phyloP scores from a whole-genome alignment of 1,284 basidiomycete species.

The Sparassis latifolia region DNA sequence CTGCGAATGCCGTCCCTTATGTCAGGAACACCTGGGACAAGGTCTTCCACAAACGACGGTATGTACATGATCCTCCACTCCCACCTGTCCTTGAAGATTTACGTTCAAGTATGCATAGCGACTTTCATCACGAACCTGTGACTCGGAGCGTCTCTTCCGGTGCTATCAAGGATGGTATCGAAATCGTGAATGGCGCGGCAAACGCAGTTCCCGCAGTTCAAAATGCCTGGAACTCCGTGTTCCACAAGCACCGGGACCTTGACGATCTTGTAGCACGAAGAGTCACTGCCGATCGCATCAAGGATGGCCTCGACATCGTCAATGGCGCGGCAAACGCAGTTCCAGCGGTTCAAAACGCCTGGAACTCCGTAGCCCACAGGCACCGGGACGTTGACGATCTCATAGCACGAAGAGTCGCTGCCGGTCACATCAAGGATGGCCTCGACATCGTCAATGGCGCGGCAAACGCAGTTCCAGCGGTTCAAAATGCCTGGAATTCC shows the following conservation, averaged over 20 bases:
- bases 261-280: not conserved
- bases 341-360: not conserved
- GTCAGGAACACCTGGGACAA: no score
- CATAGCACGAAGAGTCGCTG: not conserved
- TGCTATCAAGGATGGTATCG: not conserved
- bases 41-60: no score
- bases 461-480: not conserved
- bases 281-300: not conserved
- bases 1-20: no score
- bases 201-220: not conserved
- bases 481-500: not conserved
- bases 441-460: conserved; percentile 1
- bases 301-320: conserved; percentile 1
- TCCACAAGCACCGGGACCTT: not conserved
- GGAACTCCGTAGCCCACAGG: not conserved
- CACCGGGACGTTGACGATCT: not conserved
- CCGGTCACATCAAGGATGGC: not conserved
- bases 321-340: not conserved
- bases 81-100: no score
- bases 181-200: not conserved
- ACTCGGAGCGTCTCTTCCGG: not conserved
- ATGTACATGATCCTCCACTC: no score
- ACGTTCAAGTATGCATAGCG: no score
- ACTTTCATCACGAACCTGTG: no score
- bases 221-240: not conserved